Percentiles rank a stretch among this genome's conserved stretches.
phyloP scores from a whole-genome alignment of 2,329 filamentous ascomycete species.

The Fusarium sp. region DNA sequence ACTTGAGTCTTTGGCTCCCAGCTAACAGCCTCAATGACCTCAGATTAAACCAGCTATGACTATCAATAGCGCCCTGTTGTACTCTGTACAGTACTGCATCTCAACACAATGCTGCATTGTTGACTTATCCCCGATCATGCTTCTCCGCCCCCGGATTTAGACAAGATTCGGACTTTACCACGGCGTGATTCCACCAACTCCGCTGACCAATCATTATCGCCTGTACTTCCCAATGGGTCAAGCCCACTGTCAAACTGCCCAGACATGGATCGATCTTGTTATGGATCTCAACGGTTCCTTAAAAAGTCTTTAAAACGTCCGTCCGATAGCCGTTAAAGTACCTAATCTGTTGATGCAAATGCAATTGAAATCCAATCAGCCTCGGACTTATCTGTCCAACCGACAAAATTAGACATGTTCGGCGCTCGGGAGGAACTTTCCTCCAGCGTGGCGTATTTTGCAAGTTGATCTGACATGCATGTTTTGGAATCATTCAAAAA shows the following conservation, averaged over 20 bases:
- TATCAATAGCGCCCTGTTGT: background rate
- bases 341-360: background rate
- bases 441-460: background rate
- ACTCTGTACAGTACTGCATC: background rate
- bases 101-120: background rate
- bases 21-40: conserved; percentile 6
- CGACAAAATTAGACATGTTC: background rate
- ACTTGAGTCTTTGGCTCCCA: background rate
- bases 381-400: background rate
- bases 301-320: background rate
- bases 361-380: background rate
- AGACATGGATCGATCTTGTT: background rate
- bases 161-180: conserved; percentile 38
- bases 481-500: conserved; percentile 11
- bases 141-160: conserved; percentile 43
- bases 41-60: background rate
- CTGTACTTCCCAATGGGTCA: conserved; percentile 11
- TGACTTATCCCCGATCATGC: conserved; percentile 35
- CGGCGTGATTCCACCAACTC: conserved; percentile 13
- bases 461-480: conserved; percentile 1
- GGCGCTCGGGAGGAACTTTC: background rate
- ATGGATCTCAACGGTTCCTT: background rate
- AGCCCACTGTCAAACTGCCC: conserved; percentile 4
- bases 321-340: background rate
- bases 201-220: conserved; percentile 29